Evolutionary conservation across 768 basidiomycete species (phyloP), one percentile per base, ranked within the genome.

Genomic region (Scleroderma citrinum): DNA sequence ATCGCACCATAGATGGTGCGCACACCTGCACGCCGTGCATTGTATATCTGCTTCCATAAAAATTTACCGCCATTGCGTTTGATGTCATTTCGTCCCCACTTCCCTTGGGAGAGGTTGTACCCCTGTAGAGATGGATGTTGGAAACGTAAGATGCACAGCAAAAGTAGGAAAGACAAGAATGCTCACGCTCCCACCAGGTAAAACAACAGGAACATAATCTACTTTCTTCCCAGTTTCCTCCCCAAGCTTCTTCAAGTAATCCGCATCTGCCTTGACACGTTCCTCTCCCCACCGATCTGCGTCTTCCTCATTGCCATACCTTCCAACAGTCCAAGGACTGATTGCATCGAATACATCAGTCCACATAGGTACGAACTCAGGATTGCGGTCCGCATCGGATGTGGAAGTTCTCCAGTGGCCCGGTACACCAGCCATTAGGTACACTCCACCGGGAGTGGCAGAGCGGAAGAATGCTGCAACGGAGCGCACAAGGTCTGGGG

Each of bases 151-250:
- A 44, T 14, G n/a, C 19, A 7, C 29, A 52, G 46, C 19, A 29
- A 46, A 21, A 13, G 13, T 14, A 32, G 7, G 26, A n/a, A n/a
- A 29, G 26, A 29, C 26, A 29, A 29, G 5, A 29, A 44, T 30
- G 76, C 87, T 57, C 51, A 90, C 89, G 51, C 88, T 90, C 44
- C 85, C 83, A 8, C 89, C 89, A 37, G 89, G 89, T 48, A 85
- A 75, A 5, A 91, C 78, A 8, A 90, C 86, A 2, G 90, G 90
- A n/a, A 91, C 76, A 61, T 90, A 92, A 62, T 88, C 85, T 19
- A 89, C 72, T 59, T 76, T 82, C 56, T 73, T 73, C 23, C 68
- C 66, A 7, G 61, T 60, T 46, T 71, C 67, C 36, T 76, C 72
- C 52, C 72, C 76, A 19, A 76, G 70, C 47, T 67, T 66, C 57